Percentiles rank a stretch among this genome's conserved stretches.
Evolutionary conservation across 345 rosid species (phyloP).

Genomic region (Sonneratia caseolaris): DNA sequence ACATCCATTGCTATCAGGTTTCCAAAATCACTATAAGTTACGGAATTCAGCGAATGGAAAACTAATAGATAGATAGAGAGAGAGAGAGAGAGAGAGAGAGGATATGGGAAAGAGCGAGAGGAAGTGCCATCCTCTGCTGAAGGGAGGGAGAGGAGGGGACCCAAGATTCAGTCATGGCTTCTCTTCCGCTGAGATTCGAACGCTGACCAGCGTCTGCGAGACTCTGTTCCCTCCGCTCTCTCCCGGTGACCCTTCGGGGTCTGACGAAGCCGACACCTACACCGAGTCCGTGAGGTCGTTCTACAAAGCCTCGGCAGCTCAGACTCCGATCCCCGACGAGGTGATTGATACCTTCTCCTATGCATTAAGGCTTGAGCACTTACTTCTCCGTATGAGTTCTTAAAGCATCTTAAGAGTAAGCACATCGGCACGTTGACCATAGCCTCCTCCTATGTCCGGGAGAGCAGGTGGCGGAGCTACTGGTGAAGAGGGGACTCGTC

Average conservation of each 20-base stretch:
- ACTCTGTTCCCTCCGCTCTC: constrained; percentile 37
- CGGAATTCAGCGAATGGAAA: no score
- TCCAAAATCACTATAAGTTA: not conserved
- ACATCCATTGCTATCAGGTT: not conserved
- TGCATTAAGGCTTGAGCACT: not conserved
- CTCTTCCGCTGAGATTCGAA: constrained; percentile 38
- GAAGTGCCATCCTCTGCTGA: constrained; percentile 28
- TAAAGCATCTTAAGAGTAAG: no score
- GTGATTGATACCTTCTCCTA: constrained; percentile 9
- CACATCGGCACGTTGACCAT: not conserved
- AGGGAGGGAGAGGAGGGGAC: constrained; percentile 12
- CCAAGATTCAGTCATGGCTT: constrained; percentile 26
- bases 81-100: not conserved
- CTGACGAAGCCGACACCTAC: constrained; percentile 6
- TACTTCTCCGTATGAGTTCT: not conserved
- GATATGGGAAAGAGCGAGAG: constrained; percentile 4
- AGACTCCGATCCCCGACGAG: constrained; percentile 27
- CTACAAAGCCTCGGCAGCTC: constrained; percentile 38
- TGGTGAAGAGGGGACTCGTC: constrained; percentile 16
- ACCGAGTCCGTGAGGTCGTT: constrained; percentile 24
- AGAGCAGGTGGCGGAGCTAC: constrained; percentile 30
- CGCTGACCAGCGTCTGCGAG: constrained; percentile 47
- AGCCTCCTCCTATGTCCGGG: not conserved
- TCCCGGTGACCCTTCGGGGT: constrained; percentile 2
- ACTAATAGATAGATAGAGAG: not conserved